Evolutionary conservation across 202 grass and related monocot genomes (phyloP).

Genomic region (Carex arenaria): DNA sequence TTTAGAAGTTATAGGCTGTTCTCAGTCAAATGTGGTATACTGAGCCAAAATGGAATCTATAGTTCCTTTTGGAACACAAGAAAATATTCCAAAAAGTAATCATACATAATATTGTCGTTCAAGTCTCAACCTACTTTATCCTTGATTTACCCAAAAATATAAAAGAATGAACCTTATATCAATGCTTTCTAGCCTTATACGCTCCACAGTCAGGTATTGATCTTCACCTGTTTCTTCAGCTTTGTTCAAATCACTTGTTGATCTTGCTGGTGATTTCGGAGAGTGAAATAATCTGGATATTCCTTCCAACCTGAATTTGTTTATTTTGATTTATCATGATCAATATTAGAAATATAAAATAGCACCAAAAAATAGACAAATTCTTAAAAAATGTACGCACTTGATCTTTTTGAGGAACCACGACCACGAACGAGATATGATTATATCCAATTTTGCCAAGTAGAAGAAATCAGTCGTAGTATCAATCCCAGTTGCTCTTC

Average conservation of each 20-base stretch:
- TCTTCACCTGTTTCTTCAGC: slow-evolving; percentile 55
- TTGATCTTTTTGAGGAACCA: slow-evolving; percentile 59
- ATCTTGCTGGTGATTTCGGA: slow-evolving; percentile 31
- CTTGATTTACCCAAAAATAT: neutral
- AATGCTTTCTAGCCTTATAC: slow-evolving; percentile 75
- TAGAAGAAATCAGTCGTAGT: slow-evolving; percentile 73
- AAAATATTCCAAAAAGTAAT: no score
- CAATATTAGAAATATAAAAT: neutral
- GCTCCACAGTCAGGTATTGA: slow-evolving; percentile 61
- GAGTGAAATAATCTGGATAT: slow-evolving; percentile 57
- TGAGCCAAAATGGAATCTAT: neutral
- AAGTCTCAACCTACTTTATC: no score
- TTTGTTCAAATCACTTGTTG: slow-evolving; percentile 48
- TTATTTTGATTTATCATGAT: neutral
- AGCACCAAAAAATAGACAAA: neutral
- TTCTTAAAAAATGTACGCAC: slow-evolving; percentile 24
- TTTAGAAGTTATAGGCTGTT: neutral
- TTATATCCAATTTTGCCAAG: slow-evolving; percentile 80
- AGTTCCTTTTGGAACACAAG: neutral
- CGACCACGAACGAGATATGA: slow-evolving; percentile 67
- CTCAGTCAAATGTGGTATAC: neutral
- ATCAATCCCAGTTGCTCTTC: slow-evolving; percentile 72
- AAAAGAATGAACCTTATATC: slow-evolving; percentile 56
- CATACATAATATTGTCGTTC: neutral
- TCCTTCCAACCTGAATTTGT: slow-evolving; percentile 26